Evolutionary conservation across 768 basidiomycete species (phyloP).

Genomic region (Termitomyces sp.): DNA sequence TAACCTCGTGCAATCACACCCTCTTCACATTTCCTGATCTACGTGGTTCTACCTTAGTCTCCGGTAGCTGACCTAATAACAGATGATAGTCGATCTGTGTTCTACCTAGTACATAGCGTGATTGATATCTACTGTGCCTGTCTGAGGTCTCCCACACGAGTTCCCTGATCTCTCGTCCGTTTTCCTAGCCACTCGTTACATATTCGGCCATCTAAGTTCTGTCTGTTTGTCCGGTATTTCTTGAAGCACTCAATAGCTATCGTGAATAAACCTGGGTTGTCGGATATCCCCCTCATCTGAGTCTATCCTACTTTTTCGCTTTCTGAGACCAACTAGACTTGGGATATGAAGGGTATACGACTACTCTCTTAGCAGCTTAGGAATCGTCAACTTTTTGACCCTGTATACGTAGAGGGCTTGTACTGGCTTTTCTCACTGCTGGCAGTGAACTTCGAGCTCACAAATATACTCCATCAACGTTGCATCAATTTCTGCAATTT

Average conservation of each 20-base stretch:
- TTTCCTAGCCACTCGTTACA: background rate
- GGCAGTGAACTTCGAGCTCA: background rate
- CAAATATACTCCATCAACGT: background rate
- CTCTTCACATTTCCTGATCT: too few species aligned
- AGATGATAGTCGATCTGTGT: too few species aligned
- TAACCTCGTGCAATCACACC: too few species aligned
- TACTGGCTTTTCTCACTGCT: background rate
- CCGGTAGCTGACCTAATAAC: too few species aligned
- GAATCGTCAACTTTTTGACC: background rate
- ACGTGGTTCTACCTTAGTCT: too few species aligned
- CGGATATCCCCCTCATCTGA: background rate
- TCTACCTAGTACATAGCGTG: too few species aligned
- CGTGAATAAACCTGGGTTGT: background rate
- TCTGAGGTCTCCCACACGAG: background rate
- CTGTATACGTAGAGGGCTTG: too few species aligned
- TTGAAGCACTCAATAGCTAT: background rate
- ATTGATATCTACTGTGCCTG: conserved; percentile 3
- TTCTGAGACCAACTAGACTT: background rate
- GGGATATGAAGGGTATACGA: background rate
- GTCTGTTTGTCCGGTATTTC: background rate
- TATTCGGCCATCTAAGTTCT: background rate
- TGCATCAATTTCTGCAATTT: too few species aligned
- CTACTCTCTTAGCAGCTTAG: too few species aligned
- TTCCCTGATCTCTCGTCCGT: too few species aligned
- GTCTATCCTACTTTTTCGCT: background rate